Evolutionary conservation across 352 stramenopile species (phyloP), one percentile per base, ranked within the genome.

Genomic region (Phytophthora syringae): DNA sequence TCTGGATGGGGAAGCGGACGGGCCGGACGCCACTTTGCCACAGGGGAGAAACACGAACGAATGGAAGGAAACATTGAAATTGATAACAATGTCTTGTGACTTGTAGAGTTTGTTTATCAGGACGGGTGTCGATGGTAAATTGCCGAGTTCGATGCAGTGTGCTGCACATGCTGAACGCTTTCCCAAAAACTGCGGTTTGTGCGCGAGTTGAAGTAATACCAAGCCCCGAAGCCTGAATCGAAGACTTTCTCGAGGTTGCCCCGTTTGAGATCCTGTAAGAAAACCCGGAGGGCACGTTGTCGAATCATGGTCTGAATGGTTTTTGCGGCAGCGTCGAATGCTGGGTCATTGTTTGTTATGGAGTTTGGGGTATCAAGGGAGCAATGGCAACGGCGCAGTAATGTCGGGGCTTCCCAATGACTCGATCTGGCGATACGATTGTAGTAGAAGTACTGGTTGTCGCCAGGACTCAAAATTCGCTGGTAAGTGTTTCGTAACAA

Each of bases 131-230:
- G 57, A 24, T 72, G 64, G 28, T 60, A 72, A 48, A 72, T 67
- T 7, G 64, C 43, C 7, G 56, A 58, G 15, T 54, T 72, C n/a
- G 54, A 18, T 45, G 63, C 49, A 9, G 49, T 59, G 13, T 77
- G 50, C 30, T 52, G 42, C 10, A 74, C 74, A 6, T 79, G 69
- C 11, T 69, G 65, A 24, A 74, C 53, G 15, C 69, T 80, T 52
- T 80, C 27, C 77, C 75, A 89, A 64, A 85, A 85, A 25, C 65
- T 85, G 24, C 74, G 65, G 30, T 84, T 74, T 4, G 77, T 85
- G 45, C 77, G 77, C 24, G 52, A 59, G 59, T 86, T 89, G 61
- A 77, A 86, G 42, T 80, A 89, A 36, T 87, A 89, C 76, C 75
- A 89, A 9, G 67, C 54, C 15, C 72, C 64, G 9, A 32, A 32